Evolutionary conservation across 345 rosid genomes (phyloP).

Genomic region (Rhodomyrtus tomentosa): DNA sequence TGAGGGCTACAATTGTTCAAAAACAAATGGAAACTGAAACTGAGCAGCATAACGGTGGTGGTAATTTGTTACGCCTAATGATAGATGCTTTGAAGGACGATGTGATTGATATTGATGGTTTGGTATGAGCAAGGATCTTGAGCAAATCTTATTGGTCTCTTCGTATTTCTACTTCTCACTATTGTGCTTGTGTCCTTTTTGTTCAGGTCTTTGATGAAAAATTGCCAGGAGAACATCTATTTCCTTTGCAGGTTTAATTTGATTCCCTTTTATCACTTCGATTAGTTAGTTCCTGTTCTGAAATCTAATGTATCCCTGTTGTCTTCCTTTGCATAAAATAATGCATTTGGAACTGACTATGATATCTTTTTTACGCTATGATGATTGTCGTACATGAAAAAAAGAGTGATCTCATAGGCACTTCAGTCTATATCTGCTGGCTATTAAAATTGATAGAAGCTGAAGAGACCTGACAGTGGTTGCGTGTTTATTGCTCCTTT

Average conservation of each 20-base stretch:
- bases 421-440: background rate
- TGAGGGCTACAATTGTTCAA: slow-evolving; percentile 91
- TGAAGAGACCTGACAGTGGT: background rate
- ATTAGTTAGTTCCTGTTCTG: background rate
- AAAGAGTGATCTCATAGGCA: background rate
- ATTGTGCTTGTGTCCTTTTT: background rate
- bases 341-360: background rate
- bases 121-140: slow-evolving; percentile 43
- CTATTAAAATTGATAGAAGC: background rate
- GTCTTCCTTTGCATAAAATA: background rate
- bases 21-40: slow-evolving; percentile 83
- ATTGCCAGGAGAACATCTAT: slow-evolving; percentile 74
- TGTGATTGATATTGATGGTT: slow-evolving; percentile 88
- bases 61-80: slow-evolving; percentile 72
- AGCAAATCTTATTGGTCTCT: background rate
- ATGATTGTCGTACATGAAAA: background rate
- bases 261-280: background rate
- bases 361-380: background rate
- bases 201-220: slow-evolving; percentile 83
- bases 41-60: slow-evolving; percentile 76
- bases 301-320: background rate
- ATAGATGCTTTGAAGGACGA: slow-evolving; percentile 74
- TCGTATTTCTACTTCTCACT: background rate
- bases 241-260: slow-evolving; percentile 71
- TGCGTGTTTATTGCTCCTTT: background rate